Evolutionary conservation across 2,329 filamentous ascomycete genomes (phyloP).

Genomic region (Cladosporium phlei): DNA sequence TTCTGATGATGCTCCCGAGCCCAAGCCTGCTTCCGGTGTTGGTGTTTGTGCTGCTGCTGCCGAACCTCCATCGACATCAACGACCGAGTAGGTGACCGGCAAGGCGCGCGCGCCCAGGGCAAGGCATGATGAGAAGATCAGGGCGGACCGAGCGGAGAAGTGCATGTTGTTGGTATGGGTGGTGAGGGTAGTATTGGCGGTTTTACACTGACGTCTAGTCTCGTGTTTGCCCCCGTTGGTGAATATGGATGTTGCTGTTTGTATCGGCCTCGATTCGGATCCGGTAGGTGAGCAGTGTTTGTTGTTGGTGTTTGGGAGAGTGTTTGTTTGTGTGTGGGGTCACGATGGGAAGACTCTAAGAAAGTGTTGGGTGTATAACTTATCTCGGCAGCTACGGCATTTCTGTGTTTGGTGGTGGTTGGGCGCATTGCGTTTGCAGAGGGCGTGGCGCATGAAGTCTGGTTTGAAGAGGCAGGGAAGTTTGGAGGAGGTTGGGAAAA

Average conservation of each 20-base stretch:
- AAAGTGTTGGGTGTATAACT: not conserved
- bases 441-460: not conserved
- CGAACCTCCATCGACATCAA: slow-evolving; percentile 12
- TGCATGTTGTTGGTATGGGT: not conserved
- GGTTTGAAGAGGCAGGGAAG: no score
- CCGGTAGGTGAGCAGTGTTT: not conserved
- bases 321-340: slow-evolving; percentile 1
- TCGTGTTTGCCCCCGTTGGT: not conserved
- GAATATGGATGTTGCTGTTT: not conserved
- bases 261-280: not conserved
- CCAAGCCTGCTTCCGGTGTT: not conserved
- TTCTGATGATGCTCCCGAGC: no score
- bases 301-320: not conserved
- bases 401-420: not conserved
- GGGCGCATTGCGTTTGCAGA: not conserved
- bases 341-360: not conserved
- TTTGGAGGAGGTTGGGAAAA: not conserved
- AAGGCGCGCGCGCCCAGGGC: slow-evolving; percentile 4
- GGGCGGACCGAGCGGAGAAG: slow-evolving; percentile 6
- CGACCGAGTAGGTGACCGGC: slow-evolving; percentile 11
- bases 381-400: not conserved
- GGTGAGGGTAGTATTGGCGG: not conserved
- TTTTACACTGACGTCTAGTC: no score
- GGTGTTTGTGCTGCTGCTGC: no score
- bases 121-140: slow-evolving; percentile 8